Conservation (phyloP, 2,329 filamentous ascomycete genomes). For the Verticillium nubilum region DNA sequence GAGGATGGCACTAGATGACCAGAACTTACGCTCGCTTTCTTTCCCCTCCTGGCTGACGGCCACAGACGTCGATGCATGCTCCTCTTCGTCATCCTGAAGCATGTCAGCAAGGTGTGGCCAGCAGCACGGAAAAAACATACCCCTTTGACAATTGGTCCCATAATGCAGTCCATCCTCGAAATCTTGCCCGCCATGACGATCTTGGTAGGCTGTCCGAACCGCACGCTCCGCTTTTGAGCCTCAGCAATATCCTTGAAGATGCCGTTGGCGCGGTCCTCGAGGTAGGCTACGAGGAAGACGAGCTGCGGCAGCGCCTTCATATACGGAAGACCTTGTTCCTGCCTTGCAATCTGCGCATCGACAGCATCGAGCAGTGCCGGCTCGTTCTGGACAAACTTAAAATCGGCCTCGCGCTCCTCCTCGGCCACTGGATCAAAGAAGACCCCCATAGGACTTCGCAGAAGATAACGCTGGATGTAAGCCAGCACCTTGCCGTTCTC, state of each 20-base stretch:
- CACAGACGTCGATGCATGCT: slow-evolving; percentile 22
- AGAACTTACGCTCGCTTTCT: slow-evolving; percentile 28
- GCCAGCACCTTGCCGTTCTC: slow-evolving; percentile 67
- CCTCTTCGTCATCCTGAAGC: not conserved
- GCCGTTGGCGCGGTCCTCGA: slow-evolving; percentile 51
- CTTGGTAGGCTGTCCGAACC: slow-evolving; percentile 53
- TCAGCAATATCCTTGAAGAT: slow-evolving; percentile 66
- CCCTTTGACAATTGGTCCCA: slow-evolving; percentile 33
- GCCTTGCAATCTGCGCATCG: slow-evolving; percentile 35
- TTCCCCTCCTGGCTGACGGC: slow-evolving; percentile 33
- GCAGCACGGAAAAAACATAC: slow-evolving; percentile 21
- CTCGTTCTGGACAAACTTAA: slow-evolving; percentile 30
- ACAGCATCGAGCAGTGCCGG: slow-evolving; percentile 35
- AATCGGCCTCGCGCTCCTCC: slow-evolving; percentile 45
- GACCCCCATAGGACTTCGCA: slow-evolving; percentile 56
- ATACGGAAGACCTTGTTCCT: slow-evolving; percentile 37
- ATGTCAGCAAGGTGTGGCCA: not conserved
- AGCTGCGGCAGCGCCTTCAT: slow-evolving; percentile 53
- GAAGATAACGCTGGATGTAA: slow-evolving; percentile 71
- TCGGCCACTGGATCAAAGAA: slow-evolving; percentile 48
- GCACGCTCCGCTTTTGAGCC: slow-evolving; percentile 61
- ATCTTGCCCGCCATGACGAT: slow-evolving; percentile 37
- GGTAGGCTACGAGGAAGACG: slow-evolving; percentile 56
- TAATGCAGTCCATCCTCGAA: slow-evolving; percentile 51
- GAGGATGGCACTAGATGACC: not conserved